Evolutionary conservation across 1,139 yeast genomes (phyloP).

Genomic region (Debaryomyces udenii): DNA sequence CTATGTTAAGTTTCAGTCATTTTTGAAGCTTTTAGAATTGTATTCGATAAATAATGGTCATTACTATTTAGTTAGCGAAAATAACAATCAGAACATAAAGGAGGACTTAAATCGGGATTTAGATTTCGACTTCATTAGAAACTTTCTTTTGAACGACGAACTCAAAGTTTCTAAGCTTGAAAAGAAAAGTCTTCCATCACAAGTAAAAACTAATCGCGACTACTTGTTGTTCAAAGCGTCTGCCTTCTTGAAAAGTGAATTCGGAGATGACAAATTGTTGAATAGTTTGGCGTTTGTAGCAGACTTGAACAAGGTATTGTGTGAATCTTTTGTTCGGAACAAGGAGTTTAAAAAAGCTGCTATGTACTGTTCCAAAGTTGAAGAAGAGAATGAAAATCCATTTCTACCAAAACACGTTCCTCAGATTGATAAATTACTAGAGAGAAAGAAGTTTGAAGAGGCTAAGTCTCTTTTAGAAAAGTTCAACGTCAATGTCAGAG

Average conservation of each 20-base stretch:
- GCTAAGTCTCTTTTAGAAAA: conserved; percentile 39
- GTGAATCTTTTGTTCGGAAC: conserved; percentile 48
- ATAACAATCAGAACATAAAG: conserved; percentile 17
- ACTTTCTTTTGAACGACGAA: conserved; percentile 29
- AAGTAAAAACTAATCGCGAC: conserved; percentile 36
- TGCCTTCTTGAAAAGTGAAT: conserved; percentile 24
- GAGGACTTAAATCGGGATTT: conserved; percentile 24
- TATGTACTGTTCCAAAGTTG: conserved; percentile 38
- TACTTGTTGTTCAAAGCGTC: conserved; percentile 29
- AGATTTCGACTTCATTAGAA: conserved; percentile 28
- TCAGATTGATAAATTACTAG: conserved; percentile 45
- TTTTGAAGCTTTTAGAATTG: conserved; percentile 44
- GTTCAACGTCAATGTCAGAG: conserved; percentile 37
- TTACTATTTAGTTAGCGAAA: conserved; percentile 32
- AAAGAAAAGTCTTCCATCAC: conserved; percentile 26
- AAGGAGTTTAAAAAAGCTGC: conserved; percentile 32
- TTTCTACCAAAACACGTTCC: conserved; percentile 52
- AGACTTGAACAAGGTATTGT: conserved; percentile 44
- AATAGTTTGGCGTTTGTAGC: conserved; percentile 24
- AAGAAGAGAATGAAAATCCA: conserved; percentile 28
- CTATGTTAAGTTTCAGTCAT: conserved; percentile 33
- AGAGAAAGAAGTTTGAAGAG: conserved; percentile 42
- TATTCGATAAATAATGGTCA: conserved; percentile 44
- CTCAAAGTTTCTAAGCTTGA: conserved; percentile 38
- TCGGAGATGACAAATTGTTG: conserved; percentile 14